Conservation (phyloP, 2,329 filamentous ascomycete species). For the Penicillium rolfsii region DNA sequence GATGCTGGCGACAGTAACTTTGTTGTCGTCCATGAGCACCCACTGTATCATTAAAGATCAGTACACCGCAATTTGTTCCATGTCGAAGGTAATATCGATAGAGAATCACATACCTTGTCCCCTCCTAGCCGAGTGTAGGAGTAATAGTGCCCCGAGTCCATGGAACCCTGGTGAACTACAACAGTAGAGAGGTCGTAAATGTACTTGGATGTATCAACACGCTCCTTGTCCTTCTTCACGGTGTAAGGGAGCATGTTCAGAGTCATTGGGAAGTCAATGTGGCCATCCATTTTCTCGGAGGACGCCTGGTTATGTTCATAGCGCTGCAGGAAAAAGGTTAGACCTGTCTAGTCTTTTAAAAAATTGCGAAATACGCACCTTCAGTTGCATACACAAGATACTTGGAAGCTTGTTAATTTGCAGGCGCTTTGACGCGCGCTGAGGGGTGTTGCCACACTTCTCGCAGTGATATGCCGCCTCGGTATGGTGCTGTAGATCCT, state of each 20-base stretch:
- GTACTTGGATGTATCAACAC: conserved; percentile 56
- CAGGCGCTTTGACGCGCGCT: conserved; percentile 81
- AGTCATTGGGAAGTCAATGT: conserved; percentile 80
- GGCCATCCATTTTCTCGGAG: conserved; percentile 84
- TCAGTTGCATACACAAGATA: conserved; percentile 88
- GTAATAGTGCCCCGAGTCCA: conserved; percentile 90
- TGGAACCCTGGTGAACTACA: conserved; percentile 89
- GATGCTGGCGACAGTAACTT: conserved; percentile 80
- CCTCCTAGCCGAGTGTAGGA: conserved; percentile 79
- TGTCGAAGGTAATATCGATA: neutral
- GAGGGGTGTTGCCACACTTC: conserved; percentile 70
- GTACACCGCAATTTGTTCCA: neutral
- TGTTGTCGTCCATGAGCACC: conserved; percentile 96
- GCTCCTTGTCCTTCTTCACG: conserved; percentile 57
- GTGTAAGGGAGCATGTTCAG: conserved; percentile 93
- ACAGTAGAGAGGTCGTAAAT: conserved; percentile 87
- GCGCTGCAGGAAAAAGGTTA: conserved; percentile 46
- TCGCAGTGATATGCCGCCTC: conserved; percentile 81
- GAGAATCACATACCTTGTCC: conserved; percentile 59
- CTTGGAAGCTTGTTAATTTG: conserved; percentile 84
- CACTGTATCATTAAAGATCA: conserved; percentile 59
- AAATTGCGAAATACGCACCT: conserved; percentile 58
- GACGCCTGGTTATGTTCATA: conserved; percentile 77
- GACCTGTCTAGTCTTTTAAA: neutral
- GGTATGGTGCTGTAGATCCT: conserved; percentile 62